phyloP scores from a whole-genome alignment of 1,284 basidiomycete genomes.

The Mycena sp. region DNA sequence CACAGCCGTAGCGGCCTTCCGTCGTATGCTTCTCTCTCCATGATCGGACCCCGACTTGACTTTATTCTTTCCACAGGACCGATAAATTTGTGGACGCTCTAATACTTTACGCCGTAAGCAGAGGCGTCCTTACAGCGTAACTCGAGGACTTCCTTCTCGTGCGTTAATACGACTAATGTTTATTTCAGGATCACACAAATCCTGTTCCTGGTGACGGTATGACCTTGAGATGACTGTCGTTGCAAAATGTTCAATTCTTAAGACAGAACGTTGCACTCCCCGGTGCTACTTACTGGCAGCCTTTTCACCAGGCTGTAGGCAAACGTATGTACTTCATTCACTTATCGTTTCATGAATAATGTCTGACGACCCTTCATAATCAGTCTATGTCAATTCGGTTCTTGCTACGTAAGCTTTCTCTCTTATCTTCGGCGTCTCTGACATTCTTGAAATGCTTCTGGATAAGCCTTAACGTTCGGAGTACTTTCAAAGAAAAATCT shows the following conservation, averaged over 20 bases:
- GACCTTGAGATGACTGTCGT: neutral
- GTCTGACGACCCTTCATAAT: neutral
- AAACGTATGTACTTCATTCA: conserved; percentile 16
- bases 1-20: conserved; percentile 9
- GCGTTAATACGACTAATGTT: neutral
- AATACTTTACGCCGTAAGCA: conserved; percentile 21
- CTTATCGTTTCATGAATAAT: neutral
- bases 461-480: conserved; percentile 1
- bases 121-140: conserved; percentile 18
- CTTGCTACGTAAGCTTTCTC: conserved; percentile 13
- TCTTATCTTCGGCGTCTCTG: neutral
- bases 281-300: conserved; percentile 17
- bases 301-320: conserved; percentile 24
- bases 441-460: neutral
- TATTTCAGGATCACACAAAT: conserved; percentile 19
- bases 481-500: neutral
- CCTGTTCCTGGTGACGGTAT: conserved; percentile 18
- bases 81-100: conserved; percentile 20
- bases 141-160: neutral
- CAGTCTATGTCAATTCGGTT: conserved; percentile 28
- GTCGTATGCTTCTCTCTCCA: neutral
- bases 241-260: neutral
- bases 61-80: neutral
- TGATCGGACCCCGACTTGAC: neutral
- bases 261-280: conserved; percentile 20